Conservation (phyloP, 2,329 filamentous ascomycete species). For the Hymenoscyphus fraxineus region DNA sequence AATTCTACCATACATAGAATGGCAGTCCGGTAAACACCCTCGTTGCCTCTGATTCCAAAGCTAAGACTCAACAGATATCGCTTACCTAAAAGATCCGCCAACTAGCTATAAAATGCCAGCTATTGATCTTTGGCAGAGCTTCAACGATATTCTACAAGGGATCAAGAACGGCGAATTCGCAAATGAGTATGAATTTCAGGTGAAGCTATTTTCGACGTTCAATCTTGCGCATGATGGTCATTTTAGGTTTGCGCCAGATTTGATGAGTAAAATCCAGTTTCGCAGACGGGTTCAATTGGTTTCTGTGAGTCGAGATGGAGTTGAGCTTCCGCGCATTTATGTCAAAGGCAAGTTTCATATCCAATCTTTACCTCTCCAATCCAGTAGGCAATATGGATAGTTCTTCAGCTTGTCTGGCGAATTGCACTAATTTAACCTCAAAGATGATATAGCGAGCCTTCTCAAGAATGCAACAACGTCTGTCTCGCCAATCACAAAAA, state of each 20-base stretch:
- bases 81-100: conserved; percentile 48
- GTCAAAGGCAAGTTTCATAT: conserved; percentile 38
- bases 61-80: conserved; percentile 14
- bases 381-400: not conserved
- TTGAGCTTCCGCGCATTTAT: conserved; percentile 53
- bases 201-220: conserved; percentile 50
- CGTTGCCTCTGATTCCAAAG: not conserved
- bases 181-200: conserved; percentile 52
- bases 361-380: not conserved
- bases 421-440: conserved; percentile 39
- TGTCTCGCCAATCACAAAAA: conserved; percentile 47
- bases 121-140: conserved; percentile 33
- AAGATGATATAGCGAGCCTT: conserved; percentile 17
- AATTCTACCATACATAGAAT: conserved; percentile 28
- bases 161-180: conserved; percentile 20
- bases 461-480: conserved; percentile 32
- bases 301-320: conserved; percentile 57
- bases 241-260: conserved; percentile 51
- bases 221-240: conserved; percentile 61
- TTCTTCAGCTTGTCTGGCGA: not conserved
- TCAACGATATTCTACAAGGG: conserved; percentile 36
- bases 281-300: conserved; percentile 49
- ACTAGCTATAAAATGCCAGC: conserved; percentile 44
- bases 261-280: conserved; percentile 46
- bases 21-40: conserved; percentile 18